These are phyloP conservation scores for Leccinum longicurvipes DNA, from an alignment of 768 basidiomycete species.

Conservation along the genomic window DNA sequence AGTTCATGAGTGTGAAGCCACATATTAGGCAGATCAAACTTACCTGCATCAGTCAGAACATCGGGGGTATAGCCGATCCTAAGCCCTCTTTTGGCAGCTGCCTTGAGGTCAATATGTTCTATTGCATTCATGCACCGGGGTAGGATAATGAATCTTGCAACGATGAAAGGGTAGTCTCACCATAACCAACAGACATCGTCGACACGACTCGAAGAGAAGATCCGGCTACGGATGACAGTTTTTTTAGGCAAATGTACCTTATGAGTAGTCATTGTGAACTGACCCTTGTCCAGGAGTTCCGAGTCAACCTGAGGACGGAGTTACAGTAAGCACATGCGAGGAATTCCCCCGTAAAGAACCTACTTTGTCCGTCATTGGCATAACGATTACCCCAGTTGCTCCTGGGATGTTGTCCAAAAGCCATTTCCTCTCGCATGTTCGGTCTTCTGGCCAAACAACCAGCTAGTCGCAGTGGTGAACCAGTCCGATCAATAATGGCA, in stretches of 20 bases:
- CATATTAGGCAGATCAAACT: conserved; percentile 2
- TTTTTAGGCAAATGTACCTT: not conserved
- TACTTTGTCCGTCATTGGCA: conserved; percentile 68
- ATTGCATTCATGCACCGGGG: not conserved
- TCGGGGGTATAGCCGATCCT: conserved; percentile 91
- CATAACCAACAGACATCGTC: conserved; percentile 90
- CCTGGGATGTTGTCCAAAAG: conserved; percentile 69
- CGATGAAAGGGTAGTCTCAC: conserved; percentile 36
- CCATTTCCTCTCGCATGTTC: conserved; percentile 62
- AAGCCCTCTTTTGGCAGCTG: conserved; percentile 57
- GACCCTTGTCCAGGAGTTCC: conserved; percentile 51
- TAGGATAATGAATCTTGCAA: not conserved
- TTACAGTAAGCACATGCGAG: not conserved
- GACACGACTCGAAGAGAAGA: conserved; percentile 76
- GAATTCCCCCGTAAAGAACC: not conserved
- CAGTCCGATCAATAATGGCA: not conserved
- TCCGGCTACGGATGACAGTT: conserved; percentile 51
- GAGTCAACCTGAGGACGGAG: conserved; percentile 53
- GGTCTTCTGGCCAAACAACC: conserved; percentile 51
- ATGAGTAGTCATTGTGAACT: not conserved
- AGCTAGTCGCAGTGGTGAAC: conserved; percentile 31
- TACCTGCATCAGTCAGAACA: conserved; percentile 88
- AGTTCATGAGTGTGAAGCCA: not conserved
- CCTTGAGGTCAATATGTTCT: conserved; percentile 80
- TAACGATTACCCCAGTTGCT: conserved; percentile 58